Percentiles rank a stretch among this genome's conserved stretches.
These are phyloP conservation scores for Passiflora organensis DNA, from an alignment of 345 rosid genomes.

Conservation along the genomic window DNA sequence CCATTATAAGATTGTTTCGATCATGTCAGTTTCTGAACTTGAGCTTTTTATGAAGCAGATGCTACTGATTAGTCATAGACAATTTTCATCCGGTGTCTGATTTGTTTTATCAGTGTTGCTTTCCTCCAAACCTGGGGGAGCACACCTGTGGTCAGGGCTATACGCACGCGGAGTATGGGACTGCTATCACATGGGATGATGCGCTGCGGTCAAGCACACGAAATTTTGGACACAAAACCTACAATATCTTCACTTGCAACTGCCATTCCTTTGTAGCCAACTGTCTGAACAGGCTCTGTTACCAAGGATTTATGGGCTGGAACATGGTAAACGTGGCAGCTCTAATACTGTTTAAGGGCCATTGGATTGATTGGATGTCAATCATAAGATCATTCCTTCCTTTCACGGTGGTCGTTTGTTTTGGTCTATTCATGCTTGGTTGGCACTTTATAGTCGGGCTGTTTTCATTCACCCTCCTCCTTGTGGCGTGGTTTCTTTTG, in stretches of 20 bases:
- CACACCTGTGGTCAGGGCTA: slow-evolving; percentile 78
- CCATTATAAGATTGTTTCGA: no score
- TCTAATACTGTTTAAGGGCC: slow-evolving; percentile 56
- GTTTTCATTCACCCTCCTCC: slow-evolving; percentile 52
- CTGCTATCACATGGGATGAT: slow-evolving; percentile 81
- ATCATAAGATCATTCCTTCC: slow-evolving; percentile 74
- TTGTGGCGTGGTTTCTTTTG: slow-evolving; percentile 61
- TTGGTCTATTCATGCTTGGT: slow-evolving; percentile 53
- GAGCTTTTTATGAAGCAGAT: no score
- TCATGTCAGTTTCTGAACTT: no score
- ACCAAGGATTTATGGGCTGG: slow-evolving; percentile 73
- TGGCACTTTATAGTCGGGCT: slow-evolving; percentile 87
- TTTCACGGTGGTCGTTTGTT: slow-evolving; percentile 42
- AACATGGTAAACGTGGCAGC: slow-evolving; percentile 74
- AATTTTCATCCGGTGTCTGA: slow-evolving; percentile 16
- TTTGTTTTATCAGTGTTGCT: slow-evolving; percentile 61
- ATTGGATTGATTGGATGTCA: slow-evolving; percentile 55
- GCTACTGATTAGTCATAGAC: slow-evolving; percentile 15
- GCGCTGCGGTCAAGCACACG: slow-evolving; percentile 48
- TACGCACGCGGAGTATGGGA: slow-evolving; percentile 61
- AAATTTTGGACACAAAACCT: slow-evolving; percentile 61
- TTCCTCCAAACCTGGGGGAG: slow-evolving; percentile 60
- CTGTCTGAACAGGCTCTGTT: slow-evolving; percentile 72
- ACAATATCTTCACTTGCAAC: slow-evolving; percentile 93
- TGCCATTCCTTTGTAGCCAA: slow-evolving; percentile 77